Conservation (phyloP, 2,329 filamentous ascomycete species). For the Gnomoniopsis smithogilvyi region DNA sequence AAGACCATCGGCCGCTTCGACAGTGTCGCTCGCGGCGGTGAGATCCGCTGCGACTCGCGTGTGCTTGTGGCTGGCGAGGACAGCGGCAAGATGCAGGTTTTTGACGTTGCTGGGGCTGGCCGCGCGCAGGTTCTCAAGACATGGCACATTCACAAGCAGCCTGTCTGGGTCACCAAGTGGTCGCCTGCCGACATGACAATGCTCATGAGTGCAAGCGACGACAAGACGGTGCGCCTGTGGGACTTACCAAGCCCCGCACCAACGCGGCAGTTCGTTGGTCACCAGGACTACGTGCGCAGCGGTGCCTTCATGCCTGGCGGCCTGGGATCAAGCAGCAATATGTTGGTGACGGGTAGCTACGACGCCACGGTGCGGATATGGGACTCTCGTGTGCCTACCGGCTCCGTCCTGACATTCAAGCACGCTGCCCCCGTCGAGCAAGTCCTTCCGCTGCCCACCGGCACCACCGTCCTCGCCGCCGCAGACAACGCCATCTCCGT, state of each 20-base stretch:
- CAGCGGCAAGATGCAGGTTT: slow-evolving; percentile 88
- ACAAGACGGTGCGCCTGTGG: slow-evolving; percentile 91
- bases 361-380: slow-evolving; percentile 91
- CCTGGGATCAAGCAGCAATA: slow-evolving; percentile 59
- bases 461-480: slow-evolving; percentile 81
- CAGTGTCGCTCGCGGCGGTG: slow-evolving; percentile 84
- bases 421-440: slow-evolving; percentile 85
- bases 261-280: slow-evolving; percentile 76
- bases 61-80: slow-evolving; percentile 91
- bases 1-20: slow-evolving; percentile 95
- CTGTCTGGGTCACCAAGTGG: slow-evolving; percentile 89
- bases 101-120: slow-evolving; percentile 65
- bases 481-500: slow-evolving; percentile 86
- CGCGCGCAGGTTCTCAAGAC: slow-evolving; percentile 92
- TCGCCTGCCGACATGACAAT: slow-evolving; percentile 84
- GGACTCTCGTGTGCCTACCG: slow-evolving; percentile 75
- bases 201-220: slow-evolving; percentile 86
- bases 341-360: slow-evolving; percentile 89
- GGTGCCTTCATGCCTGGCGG: slow-evolving; percentile 79
- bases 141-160: slow-evolving; percentile 91
- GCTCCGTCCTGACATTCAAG: slow-evolving; percentile 85
- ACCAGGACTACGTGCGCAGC: slow-evolving; percentile 87
- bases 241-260: slow-evolving; percentile 80
- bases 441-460: slow-evolving; percentile 82
- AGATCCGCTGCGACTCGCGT: slow-evolving; percentile 83